Percentiles rank a stretch among this genome's conserved stretches.
Evolutionary conservation across 2,329 filamentous ascomycete genomes (phyloP).

Genomic region (Tolypocladium inflatum): DNA sequence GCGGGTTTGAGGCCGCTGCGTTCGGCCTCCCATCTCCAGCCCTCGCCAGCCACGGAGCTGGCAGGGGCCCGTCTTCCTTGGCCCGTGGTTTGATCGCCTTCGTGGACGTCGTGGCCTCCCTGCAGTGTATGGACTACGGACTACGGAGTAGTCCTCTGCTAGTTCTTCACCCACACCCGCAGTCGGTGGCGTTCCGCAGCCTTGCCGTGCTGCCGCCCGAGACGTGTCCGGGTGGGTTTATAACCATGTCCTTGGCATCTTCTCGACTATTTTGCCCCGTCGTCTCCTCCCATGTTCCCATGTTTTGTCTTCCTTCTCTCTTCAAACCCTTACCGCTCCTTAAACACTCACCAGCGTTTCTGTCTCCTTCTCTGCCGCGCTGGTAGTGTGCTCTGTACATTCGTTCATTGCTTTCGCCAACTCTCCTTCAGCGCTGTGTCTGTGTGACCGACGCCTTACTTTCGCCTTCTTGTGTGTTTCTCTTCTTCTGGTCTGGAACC

Average conservation of each 20-base stretch:
- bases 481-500: constrained; percentile 11
- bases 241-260: constrained; percentile 29
- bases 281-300: constrained; percentile 28
- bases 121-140: neutral
- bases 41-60: neutral
- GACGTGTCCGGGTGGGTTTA: constrained; percentile 18
- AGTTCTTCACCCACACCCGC: neutral
- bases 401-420: constrained; percentile 17
- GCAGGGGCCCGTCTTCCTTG: neutral
- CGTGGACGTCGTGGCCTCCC: neutral
- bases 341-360: constrained; percentile 19
- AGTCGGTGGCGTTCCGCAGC: constrained; percentile 8
- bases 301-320: constrained; percentile 42
- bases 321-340: constrained; percentile 9
- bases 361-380: constrained; percentile 14
- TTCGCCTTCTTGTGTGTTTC: constrained; percentile 11
- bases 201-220: constrained; percentile 14
- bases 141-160: neutral
- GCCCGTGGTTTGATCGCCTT: neutral
- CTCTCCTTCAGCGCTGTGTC: neutral
- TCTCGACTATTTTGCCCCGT: constrained; percentile 18
- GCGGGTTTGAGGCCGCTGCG: neutral
- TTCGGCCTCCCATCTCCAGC: neutral
- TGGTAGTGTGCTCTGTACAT: constrained; percentile 15
- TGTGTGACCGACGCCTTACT: neutral